Evolutionary conservation across 148 eudicot species (phyloP).

Genomic region (Chenopodium quinoa): DNA sequence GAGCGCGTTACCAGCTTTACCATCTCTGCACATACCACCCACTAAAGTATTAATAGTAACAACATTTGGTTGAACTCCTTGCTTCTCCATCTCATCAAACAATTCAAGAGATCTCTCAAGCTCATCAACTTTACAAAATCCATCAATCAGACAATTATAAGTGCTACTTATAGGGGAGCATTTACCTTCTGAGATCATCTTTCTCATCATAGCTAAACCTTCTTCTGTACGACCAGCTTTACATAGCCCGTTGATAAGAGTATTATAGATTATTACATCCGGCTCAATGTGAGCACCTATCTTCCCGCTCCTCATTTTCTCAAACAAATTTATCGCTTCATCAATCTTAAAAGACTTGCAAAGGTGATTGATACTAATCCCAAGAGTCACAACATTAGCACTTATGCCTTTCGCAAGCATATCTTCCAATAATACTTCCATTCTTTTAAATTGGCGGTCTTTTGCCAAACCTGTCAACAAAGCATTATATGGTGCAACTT

Average conservation of each 20-base stretch:
- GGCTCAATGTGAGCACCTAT: constrained; percentile 45
- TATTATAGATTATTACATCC: constrained; percentile 71
- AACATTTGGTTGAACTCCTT: constrained; percentile 47
- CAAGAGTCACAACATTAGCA: constrained; percentile 57
- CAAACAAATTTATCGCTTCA: constrained; percentile 52
- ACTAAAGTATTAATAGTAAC: constrained; percentile 62
- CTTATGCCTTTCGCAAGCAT: constrained; percentile 61
- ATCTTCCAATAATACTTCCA: constrained; percentile 52
- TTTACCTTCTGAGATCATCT: constrained; percentile 46
- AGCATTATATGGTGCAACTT: constrained; percentile 53
- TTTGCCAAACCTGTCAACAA: constrained; percentile 53
- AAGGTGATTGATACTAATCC: constrained; percentile 59
- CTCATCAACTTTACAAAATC: constrained; percentile 66
- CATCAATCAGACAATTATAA: constrained; percentile 69
- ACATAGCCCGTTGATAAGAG: constrained; percentile 74
- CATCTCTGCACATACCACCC: constrained; percentile 70
- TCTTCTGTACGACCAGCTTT: constrained; percentile 69
- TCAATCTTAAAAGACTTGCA: constrained; percentile 57
- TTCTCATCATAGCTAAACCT: constrained; percentile 58
- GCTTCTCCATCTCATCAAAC: constrained; percentile 54
- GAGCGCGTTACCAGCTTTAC: constrained; percentile 56
- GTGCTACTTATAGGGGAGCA: constrained; percentile 56
- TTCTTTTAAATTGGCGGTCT: constrained; percentile 36
- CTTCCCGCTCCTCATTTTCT: constrained; percentile 51
- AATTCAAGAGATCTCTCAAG: constrained; percentile 51